Evolutionary conservation across 2,329 filamentous ascomycete genomes (phyloP).

Genomic region (Colletotrichum noveboracense): DNA sequence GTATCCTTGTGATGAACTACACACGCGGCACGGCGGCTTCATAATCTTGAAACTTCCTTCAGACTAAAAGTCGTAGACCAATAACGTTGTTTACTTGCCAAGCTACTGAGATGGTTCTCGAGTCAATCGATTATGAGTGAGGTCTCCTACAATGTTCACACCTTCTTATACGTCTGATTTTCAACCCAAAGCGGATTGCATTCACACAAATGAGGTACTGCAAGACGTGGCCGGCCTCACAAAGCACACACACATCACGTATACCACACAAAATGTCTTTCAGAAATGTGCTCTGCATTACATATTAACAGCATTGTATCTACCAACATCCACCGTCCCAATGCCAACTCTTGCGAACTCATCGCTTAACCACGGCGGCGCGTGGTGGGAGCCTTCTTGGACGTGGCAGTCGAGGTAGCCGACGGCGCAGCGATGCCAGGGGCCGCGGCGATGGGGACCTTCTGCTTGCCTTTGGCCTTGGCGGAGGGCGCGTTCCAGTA

Average conservation of each 20-base stretch:
- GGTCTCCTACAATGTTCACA: background rate
- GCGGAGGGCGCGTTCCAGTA: conserved; percentile 83
- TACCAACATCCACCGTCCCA: background rate
- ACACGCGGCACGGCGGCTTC: background rate
- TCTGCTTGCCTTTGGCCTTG: conserved; percentile 49
- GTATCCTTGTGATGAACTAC: background rate
- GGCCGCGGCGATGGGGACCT: conserved; percentile 29
- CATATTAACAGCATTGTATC: conserved; percentile 6
- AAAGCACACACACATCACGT: background rate
- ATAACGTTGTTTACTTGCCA: background rate
- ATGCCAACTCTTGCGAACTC: background rate
- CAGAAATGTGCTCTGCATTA: background rate
- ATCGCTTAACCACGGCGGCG: conserved; percentile 44
- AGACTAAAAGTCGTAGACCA: background rate
- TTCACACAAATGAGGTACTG: background rate
- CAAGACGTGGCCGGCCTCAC: fast-evolving
- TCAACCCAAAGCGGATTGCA: background rate
- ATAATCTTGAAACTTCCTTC: background rate
- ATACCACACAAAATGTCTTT: background rate
- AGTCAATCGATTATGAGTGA: background rate
- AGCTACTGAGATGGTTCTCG: background rate
- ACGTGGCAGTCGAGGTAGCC: conserved; percentile 28
- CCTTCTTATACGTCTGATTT: fast-evolving
- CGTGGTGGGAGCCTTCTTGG: conserved; percentile 47
- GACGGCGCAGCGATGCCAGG: conserved; percentile 2